phyloP scores from a whole-genome alignment of 768 basidiomycete species.

The Mycena capillaripes region DNA sequence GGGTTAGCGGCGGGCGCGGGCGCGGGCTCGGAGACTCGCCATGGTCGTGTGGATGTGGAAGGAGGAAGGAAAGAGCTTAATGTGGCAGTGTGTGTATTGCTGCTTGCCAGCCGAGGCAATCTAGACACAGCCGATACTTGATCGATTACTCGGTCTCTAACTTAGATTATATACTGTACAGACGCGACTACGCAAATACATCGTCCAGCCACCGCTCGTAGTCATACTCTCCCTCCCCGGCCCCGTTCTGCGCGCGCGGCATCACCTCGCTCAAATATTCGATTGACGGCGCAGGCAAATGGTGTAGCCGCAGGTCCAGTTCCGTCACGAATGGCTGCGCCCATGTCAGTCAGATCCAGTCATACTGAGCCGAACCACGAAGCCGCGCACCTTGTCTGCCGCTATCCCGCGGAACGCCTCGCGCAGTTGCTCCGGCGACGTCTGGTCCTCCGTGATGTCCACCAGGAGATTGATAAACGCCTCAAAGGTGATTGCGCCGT shows the following conservation, averaged over 20 bases:
- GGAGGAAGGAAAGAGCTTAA: constrained; percentile 42
- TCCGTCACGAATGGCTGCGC: constrained; percentile 92
- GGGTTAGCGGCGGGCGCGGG: neutral
- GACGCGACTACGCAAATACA: constrained; percentile 70
- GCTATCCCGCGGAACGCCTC: constrained; percentile 96
- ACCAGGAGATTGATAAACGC: constrained; percentile 96
- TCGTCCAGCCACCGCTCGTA: constrained; percentile 88
- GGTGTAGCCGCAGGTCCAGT: constrained; percentile 88
- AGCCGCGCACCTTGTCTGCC: constrained; percentile 77
- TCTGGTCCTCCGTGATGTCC: constrained; percentile 96
- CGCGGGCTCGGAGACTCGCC: constrained; percentile 37
- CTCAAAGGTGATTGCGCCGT: constrained; percentile 92
- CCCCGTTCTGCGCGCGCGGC: constrained; percentile 68
- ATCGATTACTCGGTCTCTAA: constrained; percentile 25
- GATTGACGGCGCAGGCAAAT: constrained; percentile 80
- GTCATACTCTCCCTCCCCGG: constrained; percentile 79
- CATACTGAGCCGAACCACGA: constrained; percentile 36
- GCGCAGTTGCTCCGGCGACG: constrained; percentile 90
- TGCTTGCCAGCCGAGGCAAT: neutral
- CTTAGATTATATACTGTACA: constrained; percentile 54
- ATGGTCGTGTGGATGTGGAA: constrained; percentile 46
- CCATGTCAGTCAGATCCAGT: constrained; percentile 18
- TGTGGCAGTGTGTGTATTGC: constrained; percentile 40
- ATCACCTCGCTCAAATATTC: constrained; percentile 88
- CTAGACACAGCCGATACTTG: neutral